phyloP scores from a whole-genome alignment of 2,329 filamentous ascomycete genomes.

The Apiospora pterosperma region DNA sequence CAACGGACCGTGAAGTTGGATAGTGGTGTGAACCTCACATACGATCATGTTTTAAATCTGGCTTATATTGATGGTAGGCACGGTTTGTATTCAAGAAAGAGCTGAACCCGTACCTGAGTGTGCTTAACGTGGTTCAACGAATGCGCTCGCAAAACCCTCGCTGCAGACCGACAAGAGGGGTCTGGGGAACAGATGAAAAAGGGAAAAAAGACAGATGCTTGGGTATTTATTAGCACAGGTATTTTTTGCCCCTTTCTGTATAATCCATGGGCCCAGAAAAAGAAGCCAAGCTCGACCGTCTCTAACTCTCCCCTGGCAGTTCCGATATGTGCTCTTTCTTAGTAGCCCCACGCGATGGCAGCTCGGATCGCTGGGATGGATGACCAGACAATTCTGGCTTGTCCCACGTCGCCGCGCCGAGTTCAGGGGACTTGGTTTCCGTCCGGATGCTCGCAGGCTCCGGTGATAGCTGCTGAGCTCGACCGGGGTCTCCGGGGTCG shows the following conservation, averaged over 20 bases:
- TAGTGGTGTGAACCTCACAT: neutral
- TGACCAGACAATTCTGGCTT: neutral
- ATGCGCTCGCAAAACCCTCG: neutral
- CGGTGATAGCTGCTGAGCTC: neutral
- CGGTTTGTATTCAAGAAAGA: neutral
- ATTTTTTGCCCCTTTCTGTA: neutral
- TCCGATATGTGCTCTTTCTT: neutral
- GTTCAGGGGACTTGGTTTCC: neutral
- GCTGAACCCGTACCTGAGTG: no score
- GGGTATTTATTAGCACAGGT: neutral
- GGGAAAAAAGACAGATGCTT: neutral
- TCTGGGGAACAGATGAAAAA: neutral
- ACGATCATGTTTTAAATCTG: neutral
- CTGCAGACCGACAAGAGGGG: neutral
- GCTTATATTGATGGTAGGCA: neutral
- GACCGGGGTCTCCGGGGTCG: neutral
- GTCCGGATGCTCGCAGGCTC: neutral
- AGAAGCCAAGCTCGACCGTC: neutral
- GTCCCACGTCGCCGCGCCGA: neutral
- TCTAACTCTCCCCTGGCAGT: neutral
- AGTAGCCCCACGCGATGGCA: neutral
- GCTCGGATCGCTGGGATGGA: neutral
- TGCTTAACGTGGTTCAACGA: neutral
- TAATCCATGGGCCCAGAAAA: neutral
- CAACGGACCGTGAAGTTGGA: slow-evolving; percentile 15